phyloP scores from a whole-genome alignment of 2,329 filamentous ascomycete species.

The Fusarium siculi region DNA sequence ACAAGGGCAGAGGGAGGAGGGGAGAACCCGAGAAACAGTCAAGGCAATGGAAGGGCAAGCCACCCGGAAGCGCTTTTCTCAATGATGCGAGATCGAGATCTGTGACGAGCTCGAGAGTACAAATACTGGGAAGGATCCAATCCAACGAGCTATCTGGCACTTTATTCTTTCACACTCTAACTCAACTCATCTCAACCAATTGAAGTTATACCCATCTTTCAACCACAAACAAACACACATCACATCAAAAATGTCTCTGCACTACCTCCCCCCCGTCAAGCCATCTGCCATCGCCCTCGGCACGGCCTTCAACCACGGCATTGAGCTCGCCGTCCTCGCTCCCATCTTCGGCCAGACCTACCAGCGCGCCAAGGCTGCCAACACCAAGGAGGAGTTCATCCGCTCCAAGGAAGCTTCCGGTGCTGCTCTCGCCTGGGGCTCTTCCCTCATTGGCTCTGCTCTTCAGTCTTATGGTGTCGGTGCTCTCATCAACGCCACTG shows the following conservation, averaged over 20 bases:
- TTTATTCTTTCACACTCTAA: conserved; percentile 2
- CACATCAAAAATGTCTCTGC: conserved; percentile 66
- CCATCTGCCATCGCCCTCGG: conserved; percentile 97
- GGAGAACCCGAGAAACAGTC: not conserved
- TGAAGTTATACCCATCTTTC: conserved; percentile 18
- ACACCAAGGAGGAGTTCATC: conserved; percentile 97
- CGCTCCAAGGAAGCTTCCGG: conserved; percentile 91
- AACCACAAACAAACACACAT: conserved; percentile 13
- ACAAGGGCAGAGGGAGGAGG: conserved; percentile 34
- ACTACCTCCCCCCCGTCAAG: conserved; percentile 83
- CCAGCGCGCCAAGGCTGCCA: conserved; percentile 88
- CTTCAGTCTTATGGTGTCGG: conserved; percentile 91
- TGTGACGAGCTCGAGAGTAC: conserved; percentile 35
- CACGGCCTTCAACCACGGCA: conserved; percentile 93
- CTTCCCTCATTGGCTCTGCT: conserved; percentile 87
- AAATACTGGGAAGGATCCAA: conserved; percentile 38
- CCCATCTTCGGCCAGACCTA: conserved; percentile 96
- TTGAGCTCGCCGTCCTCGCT: conserved; percentile 86
- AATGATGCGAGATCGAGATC: conserved; percentile 43
- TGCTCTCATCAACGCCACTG: conserved; percentile 92
- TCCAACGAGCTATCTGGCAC: not conserved
- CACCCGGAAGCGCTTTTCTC: conserved; percentile 24
- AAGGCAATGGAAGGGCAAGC: conserved; percentile 37
- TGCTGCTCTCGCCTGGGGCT: conserved; percentile 89
- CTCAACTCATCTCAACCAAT: conserved; percentile 15